Evolutionary conservation across 306 rosid genomes (phyloP).

Genomic region (Sechiopsis laciniata): DNA sequence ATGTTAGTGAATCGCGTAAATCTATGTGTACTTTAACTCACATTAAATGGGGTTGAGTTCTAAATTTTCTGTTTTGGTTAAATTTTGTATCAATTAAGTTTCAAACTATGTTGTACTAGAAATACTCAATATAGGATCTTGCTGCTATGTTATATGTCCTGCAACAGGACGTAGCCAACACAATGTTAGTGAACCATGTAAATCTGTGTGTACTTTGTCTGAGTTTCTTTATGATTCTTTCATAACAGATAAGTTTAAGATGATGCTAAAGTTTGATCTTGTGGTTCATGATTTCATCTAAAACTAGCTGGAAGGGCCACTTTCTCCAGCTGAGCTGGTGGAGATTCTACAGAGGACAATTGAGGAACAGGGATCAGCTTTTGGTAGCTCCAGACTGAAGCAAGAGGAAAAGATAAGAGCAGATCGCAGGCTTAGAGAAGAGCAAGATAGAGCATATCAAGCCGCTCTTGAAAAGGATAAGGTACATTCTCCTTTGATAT

Average conservation of each 20-base stretch:
- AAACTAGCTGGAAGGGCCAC: slow-evolving; percentile 67
- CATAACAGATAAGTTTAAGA: not conserved
- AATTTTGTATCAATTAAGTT: not conserved
- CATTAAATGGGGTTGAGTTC: not conserved
- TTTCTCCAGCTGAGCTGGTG: slow-evolving; percentile 69
- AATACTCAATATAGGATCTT: too few species aligned
- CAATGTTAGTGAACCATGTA: too few species aligned
- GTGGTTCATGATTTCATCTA: not conserved
- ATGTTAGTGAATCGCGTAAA: too few species aligned
- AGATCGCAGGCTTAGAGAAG: slow-evolving; percentile 64
- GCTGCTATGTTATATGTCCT: too few species aligned
- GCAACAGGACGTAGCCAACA: too few species aligned
- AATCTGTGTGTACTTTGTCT: too few species aligned
- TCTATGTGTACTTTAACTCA: too few species aligned
- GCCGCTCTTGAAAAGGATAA: slow-evolving; percentile 59
- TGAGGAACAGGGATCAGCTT: slow-evolving; percentile 77
- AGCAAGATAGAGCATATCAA: slow-evolving; percentile 72
- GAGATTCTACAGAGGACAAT: slow-evolving; percentile 75
- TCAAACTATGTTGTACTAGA: not conserved
- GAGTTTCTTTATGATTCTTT: too few species aligned
- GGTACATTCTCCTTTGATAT: slow-evolving; percentile 28
- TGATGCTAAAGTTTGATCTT: not conserved
- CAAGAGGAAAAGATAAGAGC: slow-evolving; percentile 46
- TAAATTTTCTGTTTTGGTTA: not conserved
- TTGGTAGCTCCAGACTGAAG: slow-evolving; percentile 47